Base-by-base conservation (phyloP, 257 asterid species). In the Rauvolfia tetraphylla region DNA sequence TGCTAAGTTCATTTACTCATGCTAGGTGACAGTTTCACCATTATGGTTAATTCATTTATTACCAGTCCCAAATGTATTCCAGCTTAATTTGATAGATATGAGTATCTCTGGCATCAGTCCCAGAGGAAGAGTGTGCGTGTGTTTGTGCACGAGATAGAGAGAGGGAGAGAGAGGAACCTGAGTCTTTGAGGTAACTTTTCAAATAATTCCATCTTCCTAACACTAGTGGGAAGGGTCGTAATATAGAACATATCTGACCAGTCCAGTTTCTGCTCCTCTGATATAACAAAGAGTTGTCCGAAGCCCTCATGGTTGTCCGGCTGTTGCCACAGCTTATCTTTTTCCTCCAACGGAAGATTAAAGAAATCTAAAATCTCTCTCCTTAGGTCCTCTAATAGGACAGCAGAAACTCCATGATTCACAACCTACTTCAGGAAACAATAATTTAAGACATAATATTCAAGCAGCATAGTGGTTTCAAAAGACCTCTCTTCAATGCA, bases 161-260 rank as follows among this genome's bases (percentile, higher is more conserved):
- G 69, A 79, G 65, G 68, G 54, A 75, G 31, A 39, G 72, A 68
- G 65, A 36, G 23, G 68, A 46, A 88, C 90, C 88, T 89, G 74
- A 89, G 76, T 4, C 75, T 80, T 53, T 70, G 36, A 14, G 89
- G 91, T 61, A 87, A 11, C 12, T 82, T 87, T 29, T 79, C 68
- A 36, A 87, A 79, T 25, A 89, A 70, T 29, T 84, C 81, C 33
- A n/a, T 17, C 75, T 76, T 78, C 70, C 87, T 83, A 36, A 82
- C 72, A 77, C 15, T 72, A 69, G 41, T 29, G 0, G 91, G 90
- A 0, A 84, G 84, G 48, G 90, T 87, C 57, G 84, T 78, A 31
- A 87, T 71, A 81, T 75, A 82, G 78, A 89, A 89, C 85, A 87
- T 87, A 81, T 89, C 93, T 7, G 85, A 71, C 91, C 93, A 89